Base-by-base conservation (phyloP, 495 filamentous ascomycete genomes). In the Talaromyces stipitatus region DNA sequence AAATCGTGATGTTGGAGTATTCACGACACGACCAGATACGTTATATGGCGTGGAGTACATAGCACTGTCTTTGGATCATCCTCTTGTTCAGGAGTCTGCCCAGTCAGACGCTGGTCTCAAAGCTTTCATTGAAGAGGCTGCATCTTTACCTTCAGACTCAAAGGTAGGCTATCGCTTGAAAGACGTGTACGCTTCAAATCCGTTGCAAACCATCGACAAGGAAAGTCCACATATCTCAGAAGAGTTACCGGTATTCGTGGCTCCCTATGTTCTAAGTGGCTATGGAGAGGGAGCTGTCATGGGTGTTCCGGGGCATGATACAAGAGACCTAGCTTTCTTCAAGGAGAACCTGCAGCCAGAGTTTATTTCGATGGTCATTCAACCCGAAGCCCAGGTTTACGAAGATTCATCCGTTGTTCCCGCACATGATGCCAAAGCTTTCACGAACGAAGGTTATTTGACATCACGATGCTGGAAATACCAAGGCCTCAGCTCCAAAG, bases 201-300 rank as follows among this genome's bases (percentile, higher is more conserved):
- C 90, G 2, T 60, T 92, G 14, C 64, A 62, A 5, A 67, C 79
- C 3, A 81, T 82, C 52, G 76, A 83, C 36, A 72, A 76, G 8
- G 71, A 77, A 8, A 78, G 69, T 0, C 69, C 74, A 3, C 78
- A 74, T 33, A 68, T 82, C 7, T 72, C 78, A 48, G 62, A 76
- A 38, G 73, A 78, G 33, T 66, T 95, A 8, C 89, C 91, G 2
- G 77, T 96, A 9, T 96, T 87, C 62, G 86, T 85, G 9, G 87
- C 91, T 4, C 85, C 89, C 0, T 96, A 95, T 59, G 91, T 95
- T n/a, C 73, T 92, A 4, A 85, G 85, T 27, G 88, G 91, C 56
- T 95, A 94, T 60, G 91, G 89, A n/a, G 85, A 87, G 54, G 89
- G 90, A 1, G 90, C 90, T 4, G 87, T 96, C 5, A 96, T 96